A percentile compares a stretch with the other conserved stretches of the same genome.
phyloP scores from a whole-genome alignment of 169 alveolate genomes.

The Cryptosporidium canis region DNA sequence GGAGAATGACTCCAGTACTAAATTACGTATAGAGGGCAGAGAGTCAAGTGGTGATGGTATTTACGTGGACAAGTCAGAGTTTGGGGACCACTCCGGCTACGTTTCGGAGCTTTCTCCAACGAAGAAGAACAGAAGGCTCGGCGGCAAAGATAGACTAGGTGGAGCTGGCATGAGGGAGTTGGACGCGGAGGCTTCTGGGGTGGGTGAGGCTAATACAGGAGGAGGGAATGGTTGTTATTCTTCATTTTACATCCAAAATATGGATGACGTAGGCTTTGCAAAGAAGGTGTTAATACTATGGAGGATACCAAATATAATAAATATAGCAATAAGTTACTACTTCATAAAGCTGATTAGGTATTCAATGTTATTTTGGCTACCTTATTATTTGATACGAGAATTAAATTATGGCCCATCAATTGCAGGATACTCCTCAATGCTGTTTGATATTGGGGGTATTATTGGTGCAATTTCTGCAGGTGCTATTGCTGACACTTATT shows the following conservation, averaged over 20 bases:
- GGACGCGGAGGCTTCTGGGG: background rate
- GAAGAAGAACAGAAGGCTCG: constrained; percentile 6
- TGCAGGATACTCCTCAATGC: constrained; percentile 76
- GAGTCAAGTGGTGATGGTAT: background rate
- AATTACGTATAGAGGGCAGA: background rate
- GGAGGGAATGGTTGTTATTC: background rate
- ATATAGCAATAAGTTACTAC: constrained; percentile 73
- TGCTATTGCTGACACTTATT: constrained; percentile 35
- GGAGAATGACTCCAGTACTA: background rate
- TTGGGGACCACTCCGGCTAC: background rate
- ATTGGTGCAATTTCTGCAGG: constrained; percentile 78
- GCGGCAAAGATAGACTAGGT: background rate
- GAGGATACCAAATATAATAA: constrained; percentile 26
- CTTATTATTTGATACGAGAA: constrained; percentile 74
- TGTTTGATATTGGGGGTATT: constrained; percentile 79
- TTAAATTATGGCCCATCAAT: constrained; percentile 62
- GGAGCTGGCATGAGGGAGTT: background rate
- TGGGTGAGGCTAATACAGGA: background rate
- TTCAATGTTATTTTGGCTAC: constrained; percentile 78
- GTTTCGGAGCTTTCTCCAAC: constrained; percentile 56
- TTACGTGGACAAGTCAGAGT: background rate
- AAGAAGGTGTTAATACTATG: background rate
- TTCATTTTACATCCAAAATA: constrained; percentile 6
- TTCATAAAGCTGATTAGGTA: constrained; percentile 78
- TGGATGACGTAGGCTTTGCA: background rate